A percentile compares a stretch with the other conserved stretches of the same genome.
Conservation (phyloP, 2,329 filamentous ascomycete species). For the Graphilbum sp. region DNA sequence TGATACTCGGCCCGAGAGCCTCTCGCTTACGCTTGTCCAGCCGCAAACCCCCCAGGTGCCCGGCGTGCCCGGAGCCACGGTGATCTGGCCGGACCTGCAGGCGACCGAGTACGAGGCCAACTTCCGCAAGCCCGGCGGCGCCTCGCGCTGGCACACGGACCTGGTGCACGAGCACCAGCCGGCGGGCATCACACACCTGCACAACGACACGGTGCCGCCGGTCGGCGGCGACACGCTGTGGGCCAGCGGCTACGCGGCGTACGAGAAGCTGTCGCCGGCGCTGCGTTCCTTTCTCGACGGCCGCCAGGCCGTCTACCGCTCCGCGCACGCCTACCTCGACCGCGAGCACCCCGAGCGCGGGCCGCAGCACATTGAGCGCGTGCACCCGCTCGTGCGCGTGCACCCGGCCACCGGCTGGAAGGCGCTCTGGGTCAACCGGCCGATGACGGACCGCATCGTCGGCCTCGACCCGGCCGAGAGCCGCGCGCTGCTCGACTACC, state of each 20-base stretch:
- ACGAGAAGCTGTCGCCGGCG: constrained; percentile 54
- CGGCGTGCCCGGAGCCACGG: constrained; percentile 44
- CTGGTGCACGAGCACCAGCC: constrained; percentile 56
- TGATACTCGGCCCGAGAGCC: too few relatives aligned
- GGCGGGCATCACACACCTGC: constrained; percentile 52
- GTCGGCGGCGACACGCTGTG: constrained; percentile 57
- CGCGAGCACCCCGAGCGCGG: constrained; percentile 42
- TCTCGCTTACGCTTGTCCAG: too few relatives aligned
- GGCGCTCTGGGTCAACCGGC: constrained; percentile 53
- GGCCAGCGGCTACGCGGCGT: constrained; percentile 54
- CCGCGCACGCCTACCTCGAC: constrained; percentile 51
- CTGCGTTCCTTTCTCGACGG: constrained; percentile 59
- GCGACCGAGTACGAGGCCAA: constrained; percentile 42
- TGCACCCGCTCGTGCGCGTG: constrained; percentile 51
- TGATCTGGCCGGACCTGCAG: constrained; percentile 55
- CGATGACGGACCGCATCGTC: constrained; percentile 52
- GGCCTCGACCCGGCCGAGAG: constrained; percentile 54
- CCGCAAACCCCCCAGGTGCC: constrained; percentile 58
- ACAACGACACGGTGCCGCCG: constrained; percentile 50
- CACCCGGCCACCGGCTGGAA: constrained; percentile 62
- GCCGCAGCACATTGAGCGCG: constrained; percentile 48
- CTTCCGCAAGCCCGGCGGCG: constrained; percentile 52
- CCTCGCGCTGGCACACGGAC: constrained; percentile 54
- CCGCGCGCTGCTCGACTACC: constrained; percentile 47
- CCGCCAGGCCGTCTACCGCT: constrained; percentile 45